Conservation (phyloP, 140 eudicot genomes). For the Anethum foeniculum region DNA sequence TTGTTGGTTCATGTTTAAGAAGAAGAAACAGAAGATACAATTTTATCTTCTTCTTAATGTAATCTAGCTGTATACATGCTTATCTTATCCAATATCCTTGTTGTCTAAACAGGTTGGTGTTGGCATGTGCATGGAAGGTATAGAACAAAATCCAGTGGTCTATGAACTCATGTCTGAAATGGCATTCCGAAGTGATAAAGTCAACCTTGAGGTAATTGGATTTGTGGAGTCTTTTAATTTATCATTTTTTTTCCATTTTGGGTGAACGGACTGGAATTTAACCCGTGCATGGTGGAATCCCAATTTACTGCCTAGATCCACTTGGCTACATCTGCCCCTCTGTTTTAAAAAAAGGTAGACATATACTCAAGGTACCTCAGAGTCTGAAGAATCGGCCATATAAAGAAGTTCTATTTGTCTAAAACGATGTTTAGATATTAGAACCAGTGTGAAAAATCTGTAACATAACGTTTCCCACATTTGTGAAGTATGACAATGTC, state of each 20-base stretch:
- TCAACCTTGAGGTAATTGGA: constrained; percentile 51
- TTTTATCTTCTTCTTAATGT: neutral
- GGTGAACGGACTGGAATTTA: neutral
- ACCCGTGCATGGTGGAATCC: neutral
- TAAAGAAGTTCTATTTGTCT: neutral
- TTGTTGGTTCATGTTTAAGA: neutral
- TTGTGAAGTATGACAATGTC: neutral
- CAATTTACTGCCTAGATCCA: neutral
- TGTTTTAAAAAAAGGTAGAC: neutral
- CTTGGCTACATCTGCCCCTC: no score
- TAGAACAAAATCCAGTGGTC: constrained; percentile 88
- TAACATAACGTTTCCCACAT: neutral
- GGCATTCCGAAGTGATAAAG: constrained; percentile 76
- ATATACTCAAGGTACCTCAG: neutral
- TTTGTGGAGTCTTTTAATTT: neutral
- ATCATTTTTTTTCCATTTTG: neutral
- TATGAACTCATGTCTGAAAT: constrained; percentile 94
- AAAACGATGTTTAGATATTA: neutral
- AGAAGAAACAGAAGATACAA: neutral
- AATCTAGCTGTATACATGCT: neutral
- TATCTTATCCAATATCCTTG: neutral
- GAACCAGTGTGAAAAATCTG: neutral
- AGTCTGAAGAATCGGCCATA: neutral
- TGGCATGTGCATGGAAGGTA: constrained; percentile 99
- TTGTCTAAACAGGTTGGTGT: constrained; percentile 62